These are phyloP conservation scores for Cladosporium sp. DNA, from an alignment of 2,329 filamentous ascomycete species.

Conservation along the genomic window DNA sequence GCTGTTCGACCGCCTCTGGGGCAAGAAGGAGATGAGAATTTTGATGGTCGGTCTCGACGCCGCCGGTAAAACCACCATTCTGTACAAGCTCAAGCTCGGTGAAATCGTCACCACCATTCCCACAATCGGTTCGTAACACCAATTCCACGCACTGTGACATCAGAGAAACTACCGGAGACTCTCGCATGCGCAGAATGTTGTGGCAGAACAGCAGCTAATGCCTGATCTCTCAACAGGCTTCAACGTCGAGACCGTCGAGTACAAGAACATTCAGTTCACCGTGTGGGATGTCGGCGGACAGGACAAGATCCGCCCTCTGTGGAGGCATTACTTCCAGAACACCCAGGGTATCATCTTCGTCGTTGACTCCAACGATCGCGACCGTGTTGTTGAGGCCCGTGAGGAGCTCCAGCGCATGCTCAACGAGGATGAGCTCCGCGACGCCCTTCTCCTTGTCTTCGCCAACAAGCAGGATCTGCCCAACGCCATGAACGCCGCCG, in stretches of 20 bases:
- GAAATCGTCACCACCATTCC: constrained; percentile 98
- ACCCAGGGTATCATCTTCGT: constrained; percentile 99
- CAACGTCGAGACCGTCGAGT: constrained; percentile 98
- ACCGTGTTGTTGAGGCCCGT: constrained; percentile 84
- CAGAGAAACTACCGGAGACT: background rate
- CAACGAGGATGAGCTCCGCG: constrained; percentile 96
- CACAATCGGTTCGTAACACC: constrained; percentile 61
- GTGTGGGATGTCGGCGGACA: constrained; percentile 98
- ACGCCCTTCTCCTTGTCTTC: constrained; percentile 88
- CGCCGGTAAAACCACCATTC: constrained; percentile 96
- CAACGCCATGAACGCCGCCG: constrained; percentile 98
- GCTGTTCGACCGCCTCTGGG: constrained; percentile 98
- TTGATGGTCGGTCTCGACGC: constrained; percentile 97
- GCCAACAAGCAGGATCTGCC: constrained; percentile 98
- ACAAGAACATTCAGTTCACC: constrained; percentile 99
- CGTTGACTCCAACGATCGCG: constrained; percentile 88
- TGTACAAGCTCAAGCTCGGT: constrained; percentile 98
- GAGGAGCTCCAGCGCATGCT: constrained; percentile 95
- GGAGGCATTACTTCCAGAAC: constrained; percentile 94
- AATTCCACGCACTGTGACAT: background rate
- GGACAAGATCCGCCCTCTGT: constrained; percentile 96
- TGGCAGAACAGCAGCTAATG: constrained; percentile 3
- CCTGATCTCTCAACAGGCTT: constrained; percentile 50
- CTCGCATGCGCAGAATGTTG: background rate
- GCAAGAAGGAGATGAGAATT: constrained; percentile 97